Base-by-base conservation (phyloP, 1,284 basidiomycete genomes). In the Heliocybe sulcata region DNA sequence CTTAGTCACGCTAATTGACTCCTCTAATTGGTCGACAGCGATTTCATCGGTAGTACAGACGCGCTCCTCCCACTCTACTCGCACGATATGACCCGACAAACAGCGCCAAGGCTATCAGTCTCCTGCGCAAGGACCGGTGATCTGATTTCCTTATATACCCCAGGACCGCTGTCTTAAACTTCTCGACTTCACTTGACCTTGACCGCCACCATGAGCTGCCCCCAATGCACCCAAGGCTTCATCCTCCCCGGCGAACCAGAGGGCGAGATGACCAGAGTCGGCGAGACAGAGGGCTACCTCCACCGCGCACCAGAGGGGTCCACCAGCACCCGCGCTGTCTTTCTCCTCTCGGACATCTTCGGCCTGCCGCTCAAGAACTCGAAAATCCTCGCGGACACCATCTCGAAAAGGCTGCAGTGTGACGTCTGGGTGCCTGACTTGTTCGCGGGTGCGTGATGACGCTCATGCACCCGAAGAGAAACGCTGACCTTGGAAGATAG, bases 371-470 rank as follows among this genome's bases (percentile, higher is more conserved):
- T 85, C 20, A 73, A 74, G 45, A 87, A 86, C 64, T 72, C 72
- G 61, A 86, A 83, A 63, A 71, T 89, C 54, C 70, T 88, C 6
- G 84, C 86, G 0, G 86, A 88, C 64, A 66, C 70, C 22, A 67
- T 85, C 25, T 76, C 84, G 3, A 71, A 77, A 52, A 60, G 70
- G 2, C 67, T 85, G 26, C 71, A 72, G 2, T 76, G 84, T 54
- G 79, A 84, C 57, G 83, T 87, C 23, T 86, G 81, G 74, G 77
- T 85, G 19, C 81, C 81, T 3, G 78, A 82, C 63, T 56, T 75
- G 33, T 81, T 79, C 58, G 62, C 68, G 54, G 78, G 78, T 77
- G 45, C 35, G 45, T 26, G 22, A 22, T 52, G 23, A 11, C 16
- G 22, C 25, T 20, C 16, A 6, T 42, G 25, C n/a, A n/a, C n/a